phyloP scores from a whole-genome alignment of 805 yeast genomes.

The Jamesozyma hellenica region DNA sequence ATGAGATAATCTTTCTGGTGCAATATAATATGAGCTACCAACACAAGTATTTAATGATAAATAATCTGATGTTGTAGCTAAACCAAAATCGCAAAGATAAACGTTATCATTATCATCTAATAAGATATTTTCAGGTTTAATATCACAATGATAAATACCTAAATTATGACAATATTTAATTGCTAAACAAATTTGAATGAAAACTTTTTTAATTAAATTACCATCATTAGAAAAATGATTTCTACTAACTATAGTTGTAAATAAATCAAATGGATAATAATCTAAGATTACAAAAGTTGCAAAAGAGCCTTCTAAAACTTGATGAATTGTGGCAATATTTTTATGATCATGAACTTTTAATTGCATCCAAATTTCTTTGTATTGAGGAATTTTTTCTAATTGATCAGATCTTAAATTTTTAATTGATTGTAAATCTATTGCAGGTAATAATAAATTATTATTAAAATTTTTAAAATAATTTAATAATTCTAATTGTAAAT shows the following conservation, averaged over 20 bases:
- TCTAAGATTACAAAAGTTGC: conserved; percentile 73
- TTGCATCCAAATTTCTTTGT: conserved; percentile 68
- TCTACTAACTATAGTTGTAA: conserved; percentile 70
- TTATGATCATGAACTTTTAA: conserved; percentile 68
- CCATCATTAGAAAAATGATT: conserved; percentile 50
- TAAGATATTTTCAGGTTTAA: conserved; percentile 89
- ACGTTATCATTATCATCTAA: conserved; percentile 49
- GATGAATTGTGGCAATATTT: conserved; percentile 64
- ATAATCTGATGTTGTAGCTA: conserved; percentile 54
- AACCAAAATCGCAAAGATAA: conserved; percentile 78
- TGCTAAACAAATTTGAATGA: conserved; percentile 73
- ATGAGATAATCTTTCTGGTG: conserved; percentile 60
- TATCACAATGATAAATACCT: conserved; percentile 86
- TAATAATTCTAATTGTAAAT: conserved; percentile 14
- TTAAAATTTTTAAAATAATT: conserved; percentile 19
- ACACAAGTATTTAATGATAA: conserved; percentile 69
- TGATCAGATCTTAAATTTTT: conserved; percentile 28
- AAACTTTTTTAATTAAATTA: conserved; percentile 43
- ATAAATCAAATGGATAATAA: conserved; percentile 78
- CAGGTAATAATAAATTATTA: conserved; percentile 21
- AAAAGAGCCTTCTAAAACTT: conserved; percentile 52
- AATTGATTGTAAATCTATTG: conserved; percentile 24
- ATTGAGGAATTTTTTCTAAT: conserved; percentile 27
- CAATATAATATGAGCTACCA: conserved; percentile 86
- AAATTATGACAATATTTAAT: conserved; percentile 71